Evolutionary conservation across 495 filamentous ascomycete species (phyloP).

Genomic region (Parmelia sp.): DNA sequence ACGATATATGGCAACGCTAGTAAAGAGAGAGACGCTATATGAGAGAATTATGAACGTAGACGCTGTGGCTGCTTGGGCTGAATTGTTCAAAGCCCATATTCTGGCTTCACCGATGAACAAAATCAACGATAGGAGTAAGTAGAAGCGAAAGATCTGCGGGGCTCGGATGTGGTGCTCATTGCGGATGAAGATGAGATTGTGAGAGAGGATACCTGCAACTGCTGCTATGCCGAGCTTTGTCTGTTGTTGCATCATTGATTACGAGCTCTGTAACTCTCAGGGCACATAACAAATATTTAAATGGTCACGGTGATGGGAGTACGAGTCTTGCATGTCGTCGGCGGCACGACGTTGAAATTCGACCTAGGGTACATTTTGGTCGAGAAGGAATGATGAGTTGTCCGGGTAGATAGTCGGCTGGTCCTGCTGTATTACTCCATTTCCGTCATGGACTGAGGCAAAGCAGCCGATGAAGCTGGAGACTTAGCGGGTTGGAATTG

Average conservation of each 20-base stretch:
- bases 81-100: slow-evolving; percentile 1
- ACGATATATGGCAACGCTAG: slow-evolving; percentile 45
- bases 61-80: not conserved
- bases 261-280: not conserved
- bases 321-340: not conserved
- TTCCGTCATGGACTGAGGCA: too few relatives aligned
- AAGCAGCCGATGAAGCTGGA: too few relatives aligned
- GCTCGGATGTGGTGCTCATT: slow-evolving; percentile 26
- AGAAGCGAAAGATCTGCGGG: slow-evolving; percentile 8
- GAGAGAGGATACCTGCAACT: slow-evolving; percentile 20
- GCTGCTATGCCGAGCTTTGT: slow-evolving; percentile 4
- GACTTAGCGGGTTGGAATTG: not conserved
- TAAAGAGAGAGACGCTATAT: slow-evolving; percentile 34
- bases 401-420: not conserved
- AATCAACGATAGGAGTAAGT: not conserved
- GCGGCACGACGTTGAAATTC: not conserved
- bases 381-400: not conserved
- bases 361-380: not conserved
- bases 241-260: not conserved
- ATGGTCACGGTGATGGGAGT: not conserved
- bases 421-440: too few relatives aligned
- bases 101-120: not conserved
- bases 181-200: slow-evolving; percentile 21
- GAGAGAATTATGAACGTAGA: slow-evolving; percentile 11
- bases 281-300: not conserved